Evolutionary conservation across 345 rosid species (phyloP).

Genomic region (Populus davidiana): DNA sequence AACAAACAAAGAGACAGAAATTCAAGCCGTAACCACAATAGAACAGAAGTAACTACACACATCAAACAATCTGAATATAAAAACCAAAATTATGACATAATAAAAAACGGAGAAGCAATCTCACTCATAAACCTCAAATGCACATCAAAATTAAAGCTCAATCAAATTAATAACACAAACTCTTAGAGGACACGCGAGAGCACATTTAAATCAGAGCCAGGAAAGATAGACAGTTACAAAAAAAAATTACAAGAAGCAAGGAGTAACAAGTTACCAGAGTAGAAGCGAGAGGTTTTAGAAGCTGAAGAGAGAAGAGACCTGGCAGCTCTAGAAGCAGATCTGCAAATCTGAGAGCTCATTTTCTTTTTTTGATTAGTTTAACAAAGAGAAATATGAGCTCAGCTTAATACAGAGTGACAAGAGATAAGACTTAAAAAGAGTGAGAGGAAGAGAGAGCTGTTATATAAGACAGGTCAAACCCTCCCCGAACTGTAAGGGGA

Average conservation of each 20-base stretch:
- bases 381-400: not conserved
- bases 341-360: conserved; percentile 70
- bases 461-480: not conserved
- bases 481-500: not conserved
- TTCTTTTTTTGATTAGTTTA: not conserved
- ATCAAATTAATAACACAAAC: too few species aligned
- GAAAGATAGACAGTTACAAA: not conserved
- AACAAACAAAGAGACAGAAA: too few species aligned
- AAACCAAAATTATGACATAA: too few species aligned
- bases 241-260: not conserved
- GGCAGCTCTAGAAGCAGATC: conserved; percentile 79
- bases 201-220: too few species aligned
- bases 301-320: conserved; percentile 66
- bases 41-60: too few species aligned
- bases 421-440: not conserved
- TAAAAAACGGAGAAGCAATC: too few species aligned
- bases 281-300: conserved; percentile 57
- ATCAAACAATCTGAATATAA: too few species aligned
- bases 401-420: not conserved
- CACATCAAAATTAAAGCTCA: too few species aligned
- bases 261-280: conserved; percentile 45
- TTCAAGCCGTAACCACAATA: too few species aligned
- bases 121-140: too few species aligned
- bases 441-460: not conserved
- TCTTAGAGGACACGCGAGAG: too few species aligned